phyloP scores from a whole-genome alignment of 208 protist species.

The Naegleria fowleri region DNA sequence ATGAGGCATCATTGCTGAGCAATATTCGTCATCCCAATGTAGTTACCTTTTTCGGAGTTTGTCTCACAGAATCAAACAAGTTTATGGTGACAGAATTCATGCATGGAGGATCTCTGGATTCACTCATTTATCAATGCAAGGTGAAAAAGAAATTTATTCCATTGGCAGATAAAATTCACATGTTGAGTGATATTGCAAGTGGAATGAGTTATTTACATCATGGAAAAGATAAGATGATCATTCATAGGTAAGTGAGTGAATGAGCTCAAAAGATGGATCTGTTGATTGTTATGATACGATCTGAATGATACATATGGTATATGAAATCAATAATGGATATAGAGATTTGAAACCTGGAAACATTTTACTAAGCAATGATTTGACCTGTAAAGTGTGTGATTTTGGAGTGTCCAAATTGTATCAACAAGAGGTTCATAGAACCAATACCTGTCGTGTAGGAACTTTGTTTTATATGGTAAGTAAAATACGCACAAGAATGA shows the following conservation, averaged over 20 bases:
- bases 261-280: too few species aligned
- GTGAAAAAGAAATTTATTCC: background rate
- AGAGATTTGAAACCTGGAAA: background rate
- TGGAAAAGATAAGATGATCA: background rate
- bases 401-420: background rate
- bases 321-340: too few species aligned
- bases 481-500: background rate
- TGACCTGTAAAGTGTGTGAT: background rate
- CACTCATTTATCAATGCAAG: background rate
- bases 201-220: background rate
- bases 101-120: background rate
- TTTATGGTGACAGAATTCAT: background rate
- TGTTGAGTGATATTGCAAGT: background rate
- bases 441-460: too few species aligned
- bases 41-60: conserved; percentile 1
- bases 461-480: background rate
- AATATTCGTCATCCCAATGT: background rate
- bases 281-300: too few species aligned
- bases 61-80: background rate
- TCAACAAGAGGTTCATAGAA: background rate
- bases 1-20: background rate
- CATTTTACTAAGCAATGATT: background rate
- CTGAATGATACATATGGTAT: too few species aligned
- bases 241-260: background rate
- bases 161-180: background rate